Base-by-base conservation (phyloP, 495 filamentous ascomycete species). In the Xylaria nigripes region DNA sequence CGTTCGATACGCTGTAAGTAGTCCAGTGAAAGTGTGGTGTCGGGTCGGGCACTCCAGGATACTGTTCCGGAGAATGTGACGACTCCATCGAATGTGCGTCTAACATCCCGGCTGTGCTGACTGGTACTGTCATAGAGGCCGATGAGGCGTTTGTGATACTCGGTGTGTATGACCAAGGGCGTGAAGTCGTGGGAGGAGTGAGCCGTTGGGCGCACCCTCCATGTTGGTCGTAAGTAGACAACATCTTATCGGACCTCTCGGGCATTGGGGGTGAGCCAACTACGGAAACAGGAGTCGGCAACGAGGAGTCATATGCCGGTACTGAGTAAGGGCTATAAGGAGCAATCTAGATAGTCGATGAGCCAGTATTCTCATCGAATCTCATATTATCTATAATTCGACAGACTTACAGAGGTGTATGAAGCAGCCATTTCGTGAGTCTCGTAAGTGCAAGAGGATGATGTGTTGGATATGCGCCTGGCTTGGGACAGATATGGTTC, bases 271-370 rank as follows among this genome's bases (percentile, higher is more conserved):
- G 74, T 29, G 72, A 76, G 34, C 65, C 71, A 46, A 70, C 60
- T 48, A 66, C 62, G 45, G 74, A 77, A 0, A 72, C 68, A 4
- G 74, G 74, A 6, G 74, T 77, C 18, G 74, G 63, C 42, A 77
- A 67, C n/a, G 67, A 67, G 32, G 68, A 58, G 51, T 77, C 74
- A 55, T 68, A 67, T 30, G 67, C 52, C n/a, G 53, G 45, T 2
- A 67, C 69, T 18, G 74, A 66, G 32, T 74, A 71, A 45, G 48
- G 59, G 59, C 64, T 73, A 54, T 73, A 77, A 7, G 71, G 69
- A 32, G 74, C 66, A 12, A 76, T 67, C 56, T 70, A 58, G 13
- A 45, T 19, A 52, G 9, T 45, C 23, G 19, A 58, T 64, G 23
- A 67, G 59, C 41, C n/a, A 51, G 32, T 23, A 44, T n/a, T 27